A percentile compares a stretch with the other conserved stretches of the same genome.
Conservation (phyloP, 306 rosid genomes). For the Oxytropis ochrocephala region DNA sequence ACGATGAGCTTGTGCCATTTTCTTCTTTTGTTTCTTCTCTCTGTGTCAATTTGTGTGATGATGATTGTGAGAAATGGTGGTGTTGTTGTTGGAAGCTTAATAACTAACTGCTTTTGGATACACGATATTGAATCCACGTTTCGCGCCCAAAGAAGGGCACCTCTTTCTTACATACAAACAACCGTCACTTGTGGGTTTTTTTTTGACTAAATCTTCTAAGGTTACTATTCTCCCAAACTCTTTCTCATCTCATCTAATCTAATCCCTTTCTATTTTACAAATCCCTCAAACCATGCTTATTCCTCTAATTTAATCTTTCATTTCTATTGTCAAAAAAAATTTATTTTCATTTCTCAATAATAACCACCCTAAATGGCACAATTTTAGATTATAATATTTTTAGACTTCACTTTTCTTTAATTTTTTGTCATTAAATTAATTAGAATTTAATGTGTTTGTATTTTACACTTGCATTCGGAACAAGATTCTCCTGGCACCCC, state of each 20-base stretch:
- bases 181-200: background rate
- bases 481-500: too few relatives aligned
- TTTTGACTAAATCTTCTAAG: conserved; percentile 39
- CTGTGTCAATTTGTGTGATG: background rate
- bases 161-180: conserved; percentile 8
- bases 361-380: background rate
- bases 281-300: conserved; percentile 15
- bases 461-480: too few relatives aligned
- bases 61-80: conserved; percentile 9
- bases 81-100: conserved; percentile 19
- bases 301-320: conserved; percentile 4
- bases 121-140: conserved; percentile 37
- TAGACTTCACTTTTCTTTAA: background rate
- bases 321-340: background rate
- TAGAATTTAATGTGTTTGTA: too few relatives aligned
- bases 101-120: conserved; percentile 35
- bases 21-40: background rate
- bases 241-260: background rate
- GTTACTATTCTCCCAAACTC: conserved; percentile 17
- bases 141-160: conserved; percentile 42
- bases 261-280: background rate
- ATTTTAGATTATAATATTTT: background rate
- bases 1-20: conserved; percentile 51
- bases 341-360: background rate
- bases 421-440: background rate